Conservation (phyloP, 495 filamentous ascomycete genomes). For the Penicillium robsamsonii region DNA sequence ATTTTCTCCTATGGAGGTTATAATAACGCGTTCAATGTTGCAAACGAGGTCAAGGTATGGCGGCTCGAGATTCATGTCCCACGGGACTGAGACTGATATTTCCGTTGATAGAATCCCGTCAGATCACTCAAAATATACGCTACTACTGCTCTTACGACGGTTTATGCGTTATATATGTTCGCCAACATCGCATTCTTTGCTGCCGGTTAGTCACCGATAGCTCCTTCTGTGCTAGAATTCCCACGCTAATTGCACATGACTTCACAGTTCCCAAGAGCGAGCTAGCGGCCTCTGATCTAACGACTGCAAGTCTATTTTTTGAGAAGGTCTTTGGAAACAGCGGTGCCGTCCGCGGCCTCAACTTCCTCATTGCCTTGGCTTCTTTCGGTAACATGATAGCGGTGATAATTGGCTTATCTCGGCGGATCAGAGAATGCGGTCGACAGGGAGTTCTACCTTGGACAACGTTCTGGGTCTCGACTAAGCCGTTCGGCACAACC, state of each 20-base stretch:
- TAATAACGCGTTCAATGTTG: slow-evolving; percentile 54
- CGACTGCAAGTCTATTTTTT: slow-evolving; percentile 26
- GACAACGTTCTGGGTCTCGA: slow-evolving; percentile 53
- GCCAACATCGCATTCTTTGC: slow-evolving; percentile 55
- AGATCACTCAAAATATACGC: slow-evolving; percentile 23
- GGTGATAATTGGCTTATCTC: slow-evolving; percentile 49
- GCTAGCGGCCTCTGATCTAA: neutral
- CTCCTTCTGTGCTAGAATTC: neutral
- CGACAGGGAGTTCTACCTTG: slow-evolving; percentile 57
- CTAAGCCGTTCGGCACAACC: slow-evolving; percentile 51
- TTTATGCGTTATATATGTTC: slow-evolving; percentile 49
- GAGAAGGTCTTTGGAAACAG: slow-evolving; percentile 48
- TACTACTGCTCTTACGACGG: slow-evolving; percentile 31
- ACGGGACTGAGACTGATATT: slow-evolving; percentile 15
- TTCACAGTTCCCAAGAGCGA: neutral
- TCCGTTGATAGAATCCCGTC: neutral
- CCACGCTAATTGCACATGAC: neutral
- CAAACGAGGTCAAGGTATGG: slow-evolving; percentile 52
- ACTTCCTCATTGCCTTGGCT: slow-evolving; percentile 51
- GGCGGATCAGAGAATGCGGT: slow-evolving; percentile 47
- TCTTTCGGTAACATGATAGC: slow-evolving; percentile 56
- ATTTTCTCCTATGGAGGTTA: slow-evolving; percentile 55
- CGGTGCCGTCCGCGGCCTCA: slow-evolving; percentile 43
- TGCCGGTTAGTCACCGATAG: slow-evolving; percentile 40
- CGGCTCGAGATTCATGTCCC: slow-evolving; percentile 19